phyloP scores from a whole-genome alignment of 2,329 filamentous ascomycete genomes.

The Aspergillus ustus region DNA sequence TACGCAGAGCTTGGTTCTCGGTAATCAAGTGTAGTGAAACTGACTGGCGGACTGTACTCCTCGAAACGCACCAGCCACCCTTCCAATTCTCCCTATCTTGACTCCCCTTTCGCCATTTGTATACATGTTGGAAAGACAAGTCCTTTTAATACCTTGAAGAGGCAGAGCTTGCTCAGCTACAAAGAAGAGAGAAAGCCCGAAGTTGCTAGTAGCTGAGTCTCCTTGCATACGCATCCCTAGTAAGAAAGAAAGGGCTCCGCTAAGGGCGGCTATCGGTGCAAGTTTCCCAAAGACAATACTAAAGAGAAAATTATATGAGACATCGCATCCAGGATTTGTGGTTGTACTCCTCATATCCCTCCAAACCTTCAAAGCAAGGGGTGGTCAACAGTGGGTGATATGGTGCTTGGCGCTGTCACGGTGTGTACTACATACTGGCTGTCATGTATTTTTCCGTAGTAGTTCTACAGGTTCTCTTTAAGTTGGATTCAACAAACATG shows the following conservation, averaged over 20 bases:
- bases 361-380: slow-evolving; percentile 17
- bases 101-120: neutral
- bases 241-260: slow-evolving; percentile 2
- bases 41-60: neutral
- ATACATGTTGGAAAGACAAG: neutral
- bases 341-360: slow-evolving; percentile 14
- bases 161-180: neutral
- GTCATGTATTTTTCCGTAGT: slow-evolving; percentile 7
- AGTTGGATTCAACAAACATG: too few relatives aligned
- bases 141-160: neutral
- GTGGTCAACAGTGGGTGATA: neutral
- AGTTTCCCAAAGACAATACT: neutral
- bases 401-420: neutral
- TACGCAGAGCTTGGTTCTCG: neutral
- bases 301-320: slow-evolving; percentile 10
- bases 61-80: neutral
- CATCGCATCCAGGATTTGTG: slow-evolving; percentile 5
- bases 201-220: slow-evolving; percentile 15
- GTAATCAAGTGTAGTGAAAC: neutral
- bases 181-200: neutral
- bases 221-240: slow-evolving; percentile 21
- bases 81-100: neutral
- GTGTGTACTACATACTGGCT: neutral
- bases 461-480: too few relatives aligned
- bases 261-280: neutral